Evolutionary conservation across 768 basidiomycete genomes (phyloP), one percentile per base, ranked within the genome.

Genomic region (Collybiopsis confluens): DNA sequence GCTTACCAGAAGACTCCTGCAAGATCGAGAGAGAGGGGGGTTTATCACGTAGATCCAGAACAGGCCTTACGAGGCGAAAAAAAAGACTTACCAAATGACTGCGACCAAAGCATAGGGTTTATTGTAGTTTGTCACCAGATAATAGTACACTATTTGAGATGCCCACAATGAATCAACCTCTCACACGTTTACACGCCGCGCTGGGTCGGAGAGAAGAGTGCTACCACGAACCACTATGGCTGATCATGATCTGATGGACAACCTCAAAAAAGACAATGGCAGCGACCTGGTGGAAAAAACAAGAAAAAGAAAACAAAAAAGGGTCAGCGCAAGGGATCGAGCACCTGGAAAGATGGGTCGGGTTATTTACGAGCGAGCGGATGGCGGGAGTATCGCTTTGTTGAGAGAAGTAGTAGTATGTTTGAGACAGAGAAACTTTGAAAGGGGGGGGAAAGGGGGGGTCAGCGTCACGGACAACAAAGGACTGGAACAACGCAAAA

Each of bases 171-270:
- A n/a, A n/a, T n/a, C n/a, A n/a, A n/a, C n/a, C n/a, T n/a, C n/a
- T n/a, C n/a, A n/a, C n/a, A n/a, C n/a, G n/a, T n/a, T n/a, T n/a
- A n/a, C n/a, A n/a, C n/a, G n/a, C n/a, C n/a, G n/a, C n/a, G n/a
- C n/a, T n/a, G n/a, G n/a, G n/a, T n/a, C n/a, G n/a, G n/a, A 23
- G 23, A 8, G 7, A 18, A 42, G 16, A 42, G 27, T 40, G 21
- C 4, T 13, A 18, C 15, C 8, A 61, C 74, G 44, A 55, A 76
- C 82, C 61, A 4, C 69, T 66, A 54, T 81, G 77, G 1, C 73
- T 66, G 20, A 83, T 73, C 23, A 82, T 57, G 1, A 60, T 65
- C n/a, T 81, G 70, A 59, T 82, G 79, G 2, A 71, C 61, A 1
- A 73, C 73, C 52, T 83, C 82, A 36, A 77, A 73, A 1, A 70